A percentile compares a stretch with the other conserved stretches of the same genome.
Conservation (phyloP, 1,284 basidiomycete genomes). For the Apiotrichum mycotoxinovorans region DNA sequence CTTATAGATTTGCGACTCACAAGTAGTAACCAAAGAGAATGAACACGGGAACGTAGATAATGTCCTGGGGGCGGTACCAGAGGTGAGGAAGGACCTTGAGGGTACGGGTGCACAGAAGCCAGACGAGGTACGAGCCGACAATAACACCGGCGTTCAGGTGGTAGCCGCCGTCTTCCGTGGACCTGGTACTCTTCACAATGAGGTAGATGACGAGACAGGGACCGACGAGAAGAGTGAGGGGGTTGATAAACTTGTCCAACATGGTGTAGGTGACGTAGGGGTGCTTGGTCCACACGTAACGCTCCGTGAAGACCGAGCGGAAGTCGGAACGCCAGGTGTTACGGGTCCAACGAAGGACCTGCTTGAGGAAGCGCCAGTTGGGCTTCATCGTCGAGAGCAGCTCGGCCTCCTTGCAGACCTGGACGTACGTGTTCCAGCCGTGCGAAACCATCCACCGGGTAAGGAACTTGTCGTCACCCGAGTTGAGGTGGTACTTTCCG, state of each 20-base stretch:
- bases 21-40: conserved; percentile 75
- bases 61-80: conserved; percentile 75
- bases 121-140: conserved; percentile 64
- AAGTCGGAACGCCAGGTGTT: conserved; percentile 90
- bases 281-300: conserved; percentile 79
- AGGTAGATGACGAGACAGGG: conserved; percentile 71
- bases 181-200: conserved; percentile 71
- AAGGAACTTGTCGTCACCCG: conserved; percentile 88
- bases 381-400: conserved; percentile 90
- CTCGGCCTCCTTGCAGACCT: conserved; percentile 85
- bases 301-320: conserved; percentile 79
- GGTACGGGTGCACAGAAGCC: conserved; percentile 77
- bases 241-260: conserved; percentile 90
- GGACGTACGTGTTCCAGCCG: conserved; percentile 89
- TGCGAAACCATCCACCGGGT: conserved; percentile 95
- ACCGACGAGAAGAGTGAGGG: conserved; percentile 77
- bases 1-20: too few species aligned
- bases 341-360: conserved; percentile 84
- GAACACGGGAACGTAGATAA: conserved; percentile 87
- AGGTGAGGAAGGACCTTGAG: conserved; percentile 83
- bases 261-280: conserved; percentile 89
- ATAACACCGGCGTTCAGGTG: conserved; percentile 89
- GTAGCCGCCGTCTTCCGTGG: conserved; percentile 69
- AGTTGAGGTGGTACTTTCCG: conserved; percentile 86
- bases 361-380: conserved; percentile 89